Evolutionary conservation across 129 eudicot species (phyloP).

Genomic region (Glebionis coronaria): DNA sequence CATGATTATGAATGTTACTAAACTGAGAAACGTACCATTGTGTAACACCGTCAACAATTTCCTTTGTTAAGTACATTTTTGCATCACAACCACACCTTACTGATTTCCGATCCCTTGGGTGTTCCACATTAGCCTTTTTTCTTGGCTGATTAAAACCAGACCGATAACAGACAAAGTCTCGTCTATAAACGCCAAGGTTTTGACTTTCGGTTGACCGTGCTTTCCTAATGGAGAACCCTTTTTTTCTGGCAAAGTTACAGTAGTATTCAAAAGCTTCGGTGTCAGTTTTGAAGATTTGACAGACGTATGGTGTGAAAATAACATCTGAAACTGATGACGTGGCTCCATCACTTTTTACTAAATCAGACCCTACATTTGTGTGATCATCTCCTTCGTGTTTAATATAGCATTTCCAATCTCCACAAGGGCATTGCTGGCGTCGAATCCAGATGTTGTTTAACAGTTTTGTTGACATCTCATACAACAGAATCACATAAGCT

Average conservation of each 20-base stretch:
- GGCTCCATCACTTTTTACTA: conserved; percentile 37
- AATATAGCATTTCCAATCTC: conserved; percentile 83
- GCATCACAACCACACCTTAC: conserved; percentile 85
- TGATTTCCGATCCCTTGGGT: conserved; percentile 73
- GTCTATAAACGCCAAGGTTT: conserved; percentile 66
- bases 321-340: conserved; percentile 30
- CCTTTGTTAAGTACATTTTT: conserved; percentile 67
- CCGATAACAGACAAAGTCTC: conserved; percentile 77
- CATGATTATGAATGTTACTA: conserved; percentile 77
- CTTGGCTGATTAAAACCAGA: conserved; percentile 78
- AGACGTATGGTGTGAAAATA: conserved; percentile 60
- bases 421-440: conserved; percentile 84
- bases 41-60: conserved; percentile 49
- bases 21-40: conserved; percentile 76
- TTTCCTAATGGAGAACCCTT: conserved; percentile 74
- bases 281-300: conserved; percentile 61
- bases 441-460: conserved; percentile 68
- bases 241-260: conserved; percentile 64
- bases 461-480: conserved; percentile 46
- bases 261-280: conserved; percentile 71
- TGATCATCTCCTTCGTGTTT: conserved; percentile 61
- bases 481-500: no score
- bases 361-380: conserved; percentile 28
- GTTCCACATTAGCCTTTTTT: conserved; percentile 77
- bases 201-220: conserved; percentile 82